Evolutionary conservation across 1,139 yeast species (phyloP), one percentile per base, ranked within the genome.

Genomic region (Blastobotrys buckinghamii): DNA sequence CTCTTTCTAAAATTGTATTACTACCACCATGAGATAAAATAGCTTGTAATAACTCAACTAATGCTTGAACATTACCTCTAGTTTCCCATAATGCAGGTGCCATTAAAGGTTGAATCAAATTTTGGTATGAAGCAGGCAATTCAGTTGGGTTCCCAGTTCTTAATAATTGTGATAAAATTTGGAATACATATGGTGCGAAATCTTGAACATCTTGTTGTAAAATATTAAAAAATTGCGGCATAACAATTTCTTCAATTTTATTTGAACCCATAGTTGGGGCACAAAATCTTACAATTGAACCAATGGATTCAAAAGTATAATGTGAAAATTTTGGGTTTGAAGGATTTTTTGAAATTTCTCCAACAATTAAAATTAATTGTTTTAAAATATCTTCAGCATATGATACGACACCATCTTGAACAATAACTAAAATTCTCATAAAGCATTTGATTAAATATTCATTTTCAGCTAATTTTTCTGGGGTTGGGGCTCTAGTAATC

Each of bases 311-410:
- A 66, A 94, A 94, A 1, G 86, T 75, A 62, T 81, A 94, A 67
- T 94, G 98, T 7, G 90, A 79, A 64, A 92, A 94, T 58, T 82
- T 80, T 22, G 99, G 98, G 65, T 94, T 94, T 10, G 97, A 86
- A 13, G 98, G 99, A 61, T 94, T 94, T 59, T 82, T 82, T 36
- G 90, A 74, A 46, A 90, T 87, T 20, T 81, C 78, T 33, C 74
- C 75, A 43, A 90, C 73, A 46, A 94, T 85, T 45, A 76, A 73
- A 47, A 89, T 68, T 42, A 92, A 71, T 62, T 90, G 92, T 30
- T 76, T 74, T 42, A 85, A 70, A 24, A 76, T 54, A 26, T 55
- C 56, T 16, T 59, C 62, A 1, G 66, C 65, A 40, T 61, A 64
- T 17, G 82, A 71, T 17, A 79, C 75, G 17, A 64, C 60, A 1